Percentiles rank a stretch among this genome's conserved stretches.
Evolutionary conservation across 306 rosid genomes (phyloP).

Genomic region (Quercus cerris): DNA sequence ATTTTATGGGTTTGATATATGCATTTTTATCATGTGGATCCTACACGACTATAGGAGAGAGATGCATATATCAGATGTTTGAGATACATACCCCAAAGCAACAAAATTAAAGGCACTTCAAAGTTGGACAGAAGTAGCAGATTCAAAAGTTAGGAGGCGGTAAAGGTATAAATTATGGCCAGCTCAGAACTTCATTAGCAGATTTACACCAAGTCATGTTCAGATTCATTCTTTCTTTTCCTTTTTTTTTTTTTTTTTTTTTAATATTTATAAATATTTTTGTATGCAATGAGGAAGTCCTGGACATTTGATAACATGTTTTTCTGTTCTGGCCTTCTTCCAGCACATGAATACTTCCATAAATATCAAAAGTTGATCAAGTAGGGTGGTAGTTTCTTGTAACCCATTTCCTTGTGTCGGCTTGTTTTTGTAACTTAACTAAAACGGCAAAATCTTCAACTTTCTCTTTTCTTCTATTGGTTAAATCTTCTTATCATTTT

Average conservation of each 20-base stretch:
- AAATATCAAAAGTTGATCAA: too few species aligned
- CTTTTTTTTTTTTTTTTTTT: too few species aligned
- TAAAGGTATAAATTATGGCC: neutral
- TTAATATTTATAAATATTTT: neutral
- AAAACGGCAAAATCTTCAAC: neutral
- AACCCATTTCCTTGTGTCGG: neutral
- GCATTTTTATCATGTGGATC: too few species aligned
- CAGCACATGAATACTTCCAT: neutral
- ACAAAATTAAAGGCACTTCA: neutral
- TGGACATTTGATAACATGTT: neutral
- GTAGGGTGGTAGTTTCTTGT: too few species aligned
- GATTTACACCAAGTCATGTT: neutral
- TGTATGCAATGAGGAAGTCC: neutral
- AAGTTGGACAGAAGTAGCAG: neutral
- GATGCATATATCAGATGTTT: too few species aligned
- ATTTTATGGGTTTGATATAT: too few species aligned
- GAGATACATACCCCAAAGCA: neutral
- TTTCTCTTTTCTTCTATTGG: neutral
- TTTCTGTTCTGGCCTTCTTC: neutral
- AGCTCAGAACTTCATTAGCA: neutral
- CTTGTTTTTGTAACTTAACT: neutral
- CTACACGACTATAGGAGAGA: too few species aligned
- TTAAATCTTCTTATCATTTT: neutral
- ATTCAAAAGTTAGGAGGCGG: neutral
- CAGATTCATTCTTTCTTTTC: neutral